Base-by-base conservation (phyloP, 805 yeast species). In the Kluyveromyces aestuarii region DNA sequence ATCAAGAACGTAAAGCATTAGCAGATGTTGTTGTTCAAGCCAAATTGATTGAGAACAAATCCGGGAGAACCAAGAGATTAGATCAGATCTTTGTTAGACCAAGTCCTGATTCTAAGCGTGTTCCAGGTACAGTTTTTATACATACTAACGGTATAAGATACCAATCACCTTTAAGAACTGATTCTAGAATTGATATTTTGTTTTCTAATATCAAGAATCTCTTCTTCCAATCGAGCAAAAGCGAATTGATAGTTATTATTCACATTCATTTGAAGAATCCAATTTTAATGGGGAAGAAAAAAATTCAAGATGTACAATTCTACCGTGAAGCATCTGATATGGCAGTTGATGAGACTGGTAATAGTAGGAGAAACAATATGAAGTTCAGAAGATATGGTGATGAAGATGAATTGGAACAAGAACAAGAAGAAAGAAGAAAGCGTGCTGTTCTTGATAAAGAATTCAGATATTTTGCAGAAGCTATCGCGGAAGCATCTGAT, bases 371-470 rank as follows among this genome's bases (percentile, higher is more conserved):
- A 67, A 79, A 77, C 55, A 84, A 83, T 67, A 60, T 56, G 52
- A 74, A 83, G 56, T 79, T 78, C 55, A 73, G 93, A 64, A 71
- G 93, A 61, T 93, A 93, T 64, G 99, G 99, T 43, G 99, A 93
- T 66, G 99, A 93, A 67, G 99, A 93, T 67, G 99, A 93, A 70
- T 74, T 93, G 55, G 98, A 93, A 69, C 97, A 91, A 69, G 99
- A 93, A 71, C 97, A 91, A 70, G 98, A 93, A 67, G 99, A 93
- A 71, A 82, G 97, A 72, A 78, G 91, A 68, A 79, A 96, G 69
- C 86, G 95, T 60, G 85, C 87, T 21, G 79, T 87, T 37, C 77
- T 93, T 60, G 96, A 93, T 70, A 87, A 85, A 66, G 98, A 93
- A 68, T 93, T 90, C 71, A 83, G 81, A 67, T 74, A 76, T 43